Conservation (phyloP, 768 basidiomycete species). For the Naganishia vaughanmartiniae region DNA sequence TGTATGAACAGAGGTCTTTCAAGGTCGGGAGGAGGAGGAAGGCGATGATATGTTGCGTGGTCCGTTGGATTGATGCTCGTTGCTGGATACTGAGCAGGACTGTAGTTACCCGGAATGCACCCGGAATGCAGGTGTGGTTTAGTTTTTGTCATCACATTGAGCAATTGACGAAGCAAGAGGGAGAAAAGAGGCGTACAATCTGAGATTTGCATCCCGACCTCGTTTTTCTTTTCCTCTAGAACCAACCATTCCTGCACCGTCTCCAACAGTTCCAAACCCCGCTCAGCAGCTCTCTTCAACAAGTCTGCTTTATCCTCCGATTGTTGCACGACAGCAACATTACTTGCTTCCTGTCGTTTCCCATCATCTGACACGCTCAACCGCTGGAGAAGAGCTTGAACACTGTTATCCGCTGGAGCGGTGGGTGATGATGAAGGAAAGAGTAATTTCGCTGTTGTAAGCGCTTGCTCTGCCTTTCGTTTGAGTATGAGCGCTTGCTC, state of each 20-base stretch:
- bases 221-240: not conserved
- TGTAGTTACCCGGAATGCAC: not conserved
- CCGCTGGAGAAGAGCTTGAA: conserved; percentile 1
- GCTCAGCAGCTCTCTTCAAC: conserved; percentile 5
- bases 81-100: conserved; percentile 28
- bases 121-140: no score
- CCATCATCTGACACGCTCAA: not conserved
- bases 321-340: not conserved
- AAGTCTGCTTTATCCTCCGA: not conserved
- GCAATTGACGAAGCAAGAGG: not conserved
- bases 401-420: not conserved
- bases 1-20: not conserved
- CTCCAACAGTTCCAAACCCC: conserved; percentile 14
- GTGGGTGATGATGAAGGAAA: not conserved
- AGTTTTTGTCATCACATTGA: not conserved
- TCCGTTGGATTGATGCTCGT: conserved; percentile 5
- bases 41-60: conserved; percentile 4
- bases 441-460: not conserved
- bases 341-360: not conserved
- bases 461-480: not conserved
- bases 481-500: not conserved
- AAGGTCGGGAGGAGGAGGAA: not conserved
- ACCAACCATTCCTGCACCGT: conserved; percentile 14
- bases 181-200: conserved; percentile 22
- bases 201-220: not conserved